A percentile compares a stretch with the other conserved stretches of the same genome.
These are phyloP conservation scores for Fragaria iinumae DNA, from an alignment of 306 rosid genomes.

Conservation along the genomic window DNA sequence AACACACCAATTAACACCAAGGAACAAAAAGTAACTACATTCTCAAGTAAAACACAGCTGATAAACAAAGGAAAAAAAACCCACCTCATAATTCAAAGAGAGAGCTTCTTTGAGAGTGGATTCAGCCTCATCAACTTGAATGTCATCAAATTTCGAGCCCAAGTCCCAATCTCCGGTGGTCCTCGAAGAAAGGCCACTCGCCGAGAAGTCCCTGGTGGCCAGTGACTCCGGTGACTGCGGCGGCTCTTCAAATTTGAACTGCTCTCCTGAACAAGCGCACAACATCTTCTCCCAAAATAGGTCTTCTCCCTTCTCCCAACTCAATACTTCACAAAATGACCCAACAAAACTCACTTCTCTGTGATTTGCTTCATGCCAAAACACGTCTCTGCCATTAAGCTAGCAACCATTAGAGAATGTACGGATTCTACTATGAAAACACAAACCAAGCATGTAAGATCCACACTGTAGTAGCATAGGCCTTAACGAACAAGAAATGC, in stretches of 20 bases:
- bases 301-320: not conserved
- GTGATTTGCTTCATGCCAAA: slow-evolving; percentile 12
- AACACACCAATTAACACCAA: slow-evolving; percentile 3
- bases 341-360: slow-evolving; percentile 33
- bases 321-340: slow-evolving; percentile 23
- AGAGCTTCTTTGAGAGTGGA: slow-evolving; percentile 88
- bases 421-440: slow-evolving; percentile 21
- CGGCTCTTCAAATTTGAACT: slow-evolving; percentile 86
- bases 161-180: slow-evolving; percentile 80
- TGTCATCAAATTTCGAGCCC: slow-evolving; percentile 57
- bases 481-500: slow-evolving; percentile 17
- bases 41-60: not conserved
- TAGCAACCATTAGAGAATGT: slow-evolving; percentile 16
- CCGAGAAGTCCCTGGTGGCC: slow-evolving; percentile 95
- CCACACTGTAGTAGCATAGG: slow-evolving; percentile 28
- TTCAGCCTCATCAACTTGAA: slow-evolving; percentile 91
- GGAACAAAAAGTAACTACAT: not conserved
- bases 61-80: not conserved
- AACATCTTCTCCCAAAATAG: slow-evolving; percentile 57
- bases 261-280: slow-evolving; percentile 98
- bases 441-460: slow-evolving; percentile 28
- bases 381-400: not conserved
- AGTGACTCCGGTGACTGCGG: slow-evolving; percentile 93
- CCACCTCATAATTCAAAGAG: slow-evolving; percentile 89
- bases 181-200: slow-evolving; percentile 85